Percentiles rank a stretch among this genome's conserved stretches.
These are phyloP conservation scores for Aureobasidium sp. DNA, from an alignment of 2,329 filamentous ascomycete genomes.

Conservation along the genomic window DNA sequence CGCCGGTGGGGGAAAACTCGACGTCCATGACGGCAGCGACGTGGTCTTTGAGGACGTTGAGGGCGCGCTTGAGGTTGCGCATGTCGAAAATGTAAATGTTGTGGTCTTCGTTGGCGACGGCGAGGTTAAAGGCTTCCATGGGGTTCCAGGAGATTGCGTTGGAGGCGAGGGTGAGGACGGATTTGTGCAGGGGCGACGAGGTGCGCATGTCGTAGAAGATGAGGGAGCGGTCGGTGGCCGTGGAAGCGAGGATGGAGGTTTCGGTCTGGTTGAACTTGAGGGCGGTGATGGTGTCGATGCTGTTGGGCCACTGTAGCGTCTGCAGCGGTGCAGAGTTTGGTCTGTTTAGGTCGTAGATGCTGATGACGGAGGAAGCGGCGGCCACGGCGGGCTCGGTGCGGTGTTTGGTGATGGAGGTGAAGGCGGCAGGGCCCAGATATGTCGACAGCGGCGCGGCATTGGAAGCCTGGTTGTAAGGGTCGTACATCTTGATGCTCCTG, in stretches of 20 bases:
- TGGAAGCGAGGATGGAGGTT: conserved; percentile 81
- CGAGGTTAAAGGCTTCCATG: conserved; percentile 94
- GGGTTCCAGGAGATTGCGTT: conserved; percentile 91
- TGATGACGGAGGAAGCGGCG: conserved; percentile 63
- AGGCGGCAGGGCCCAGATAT: conserved; percentile 76
- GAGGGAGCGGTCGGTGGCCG: conserved; percentile 76
- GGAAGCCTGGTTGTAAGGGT: conserved; percentile 69
- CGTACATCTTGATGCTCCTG: conserved; percentile 81
- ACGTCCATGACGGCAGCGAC: conserved; percentile 93
- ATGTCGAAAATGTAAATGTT: conserved; percentile 92
- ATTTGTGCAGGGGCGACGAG: conserved; percentile 71
- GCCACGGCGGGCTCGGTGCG: conserved; percentile 73
- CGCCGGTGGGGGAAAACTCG: conserved; percentile 88
- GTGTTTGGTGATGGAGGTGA: conserved; percentile 79
- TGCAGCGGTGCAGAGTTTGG: conserved; percentile 72
- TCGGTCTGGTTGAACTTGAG: conserved; percentile 91
- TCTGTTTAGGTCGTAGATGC: conserved; percentile 80
- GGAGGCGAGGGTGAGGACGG: conserved; percentile 71
- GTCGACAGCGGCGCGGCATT: conserved; percentile 69
- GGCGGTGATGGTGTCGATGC: conserved; percentile 81
- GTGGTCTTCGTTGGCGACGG: conserved; percentile 89
- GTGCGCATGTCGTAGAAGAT: conserved; percentile 91
- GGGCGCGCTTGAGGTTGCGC: conserved; percentile 76
- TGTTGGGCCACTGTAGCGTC: conserved; percentile 78
- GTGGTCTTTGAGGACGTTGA: conserved; percentile 87